Evolutionary conservation across 2,329 filamentous ascomycete species (phyloP).

Genomic region (Mycogone perniciosa): DNA sequence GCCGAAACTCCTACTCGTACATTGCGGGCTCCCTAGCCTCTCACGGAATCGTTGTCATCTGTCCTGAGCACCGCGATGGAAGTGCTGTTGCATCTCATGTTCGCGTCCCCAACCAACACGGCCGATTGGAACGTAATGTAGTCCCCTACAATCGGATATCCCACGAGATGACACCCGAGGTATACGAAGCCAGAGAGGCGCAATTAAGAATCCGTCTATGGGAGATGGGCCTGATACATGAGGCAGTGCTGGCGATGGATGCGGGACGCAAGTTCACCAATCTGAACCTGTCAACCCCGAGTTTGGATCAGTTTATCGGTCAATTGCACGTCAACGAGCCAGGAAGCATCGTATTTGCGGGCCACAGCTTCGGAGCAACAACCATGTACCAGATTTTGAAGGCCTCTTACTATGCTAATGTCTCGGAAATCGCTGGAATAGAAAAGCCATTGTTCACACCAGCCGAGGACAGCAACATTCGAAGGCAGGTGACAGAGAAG

Average conservation of each 20-base stretch:
- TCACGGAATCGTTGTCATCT: conserved; percentile 73
- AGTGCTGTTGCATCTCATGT: conserved; percentile 70
- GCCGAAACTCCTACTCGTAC: conserved; percentile 79
- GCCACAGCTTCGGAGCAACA: conserved; percentile 76
- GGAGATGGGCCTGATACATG: conserved; percentile 68
- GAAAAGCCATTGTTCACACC: conserved; percentile 57
- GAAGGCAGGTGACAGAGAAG: conserved; percentile 59
- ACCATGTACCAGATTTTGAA: conserved; percentile 74
- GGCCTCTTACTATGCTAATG: conserved; percentile 61
- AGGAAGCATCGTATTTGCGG: conserved; percentile 66
- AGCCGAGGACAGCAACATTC: conserved; percentile 46
- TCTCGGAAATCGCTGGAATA: conserved; percentile 40
- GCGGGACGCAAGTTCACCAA: conserved; percentile 44
- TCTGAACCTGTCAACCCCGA: conserved; percentile 42
- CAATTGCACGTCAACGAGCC: conserved; percentile 62
- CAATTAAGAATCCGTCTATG: conserved; percentile 71
- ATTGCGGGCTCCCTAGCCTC: conserved; percentile 72
- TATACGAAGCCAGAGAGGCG: conserved; percentile 60
- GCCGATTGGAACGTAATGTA: conserved; percentile 23
- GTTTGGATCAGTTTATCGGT: conserved; percentile 54
- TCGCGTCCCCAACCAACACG: conserved; percentile 49
- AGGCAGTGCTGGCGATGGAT: conserved; percentile 62
- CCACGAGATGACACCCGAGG: conserved; percentile 58
- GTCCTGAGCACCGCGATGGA: conserved; percentile 77
- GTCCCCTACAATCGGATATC: conserved; percentile 48